Evolutionary conservation across 768 basidiomycete species (phyloP).

Genomic region (Melanogaster broomeanus): DNA sequence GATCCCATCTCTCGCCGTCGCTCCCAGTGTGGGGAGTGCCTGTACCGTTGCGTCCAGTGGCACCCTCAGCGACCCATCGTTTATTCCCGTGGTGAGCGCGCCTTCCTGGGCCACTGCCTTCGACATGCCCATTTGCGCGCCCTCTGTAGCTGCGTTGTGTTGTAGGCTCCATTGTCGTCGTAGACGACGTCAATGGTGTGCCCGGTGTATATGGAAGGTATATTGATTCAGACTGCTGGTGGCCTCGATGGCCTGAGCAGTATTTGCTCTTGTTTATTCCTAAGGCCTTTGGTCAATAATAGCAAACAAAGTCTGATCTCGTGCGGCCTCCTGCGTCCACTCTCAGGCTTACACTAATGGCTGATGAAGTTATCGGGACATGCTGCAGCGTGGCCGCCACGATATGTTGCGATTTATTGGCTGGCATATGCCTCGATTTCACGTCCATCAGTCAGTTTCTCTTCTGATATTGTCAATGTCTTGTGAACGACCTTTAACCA

Average conservation of each 20-base stretch:
- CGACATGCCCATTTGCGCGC: constrained; percentile 23
- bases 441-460: constrained; percentile 20
- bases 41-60: constrained; percentile 33
- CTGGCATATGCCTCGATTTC: constrained; percentile 26
- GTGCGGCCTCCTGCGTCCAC: no score
- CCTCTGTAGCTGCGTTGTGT: constrained; percentile 21
- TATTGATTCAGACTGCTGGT: background rate
- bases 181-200: constrained; percentile 8
- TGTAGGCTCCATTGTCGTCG: constrained; percentile 28
- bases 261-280: constrained; percentile 10
- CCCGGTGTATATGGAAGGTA: background rate
- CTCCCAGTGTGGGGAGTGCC: constrained; percentile 37
- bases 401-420: constrained; percentile 22
- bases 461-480: background rate
- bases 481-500: background rate
- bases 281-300: constrained; percentile 5
- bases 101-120: constrained; percentile 20
- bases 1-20: constrained; percentile 63
- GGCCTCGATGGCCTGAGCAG: background rate
- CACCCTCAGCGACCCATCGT: constrained; percentile 55
- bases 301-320: background rate
- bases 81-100: constrained; percentile 51
- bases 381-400: constrained; percentile 19
- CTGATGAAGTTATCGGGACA: constrained; percentile 18
- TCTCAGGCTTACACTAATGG: no score